phyloP scores from a whole-genome alignment of 805 yeast genomes.

The Starmerella stigmatis region DNA sequence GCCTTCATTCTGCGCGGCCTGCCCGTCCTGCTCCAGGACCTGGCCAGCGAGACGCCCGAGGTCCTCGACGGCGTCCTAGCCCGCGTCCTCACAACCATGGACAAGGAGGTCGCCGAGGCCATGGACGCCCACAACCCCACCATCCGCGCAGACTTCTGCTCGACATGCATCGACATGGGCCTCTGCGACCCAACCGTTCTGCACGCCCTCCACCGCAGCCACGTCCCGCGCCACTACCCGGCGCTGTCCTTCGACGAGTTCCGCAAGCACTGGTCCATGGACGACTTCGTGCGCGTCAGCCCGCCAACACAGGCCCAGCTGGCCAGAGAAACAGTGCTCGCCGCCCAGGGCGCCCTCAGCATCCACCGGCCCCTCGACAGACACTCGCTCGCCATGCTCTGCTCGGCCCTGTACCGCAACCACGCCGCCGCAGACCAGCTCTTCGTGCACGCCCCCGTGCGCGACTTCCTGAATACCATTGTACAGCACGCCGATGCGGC shows the following conservation, averaged over 20 bases:
- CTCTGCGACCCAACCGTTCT: constrained; percentile 24
- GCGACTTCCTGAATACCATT: constrained; percentile 36
- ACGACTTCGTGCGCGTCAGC: background rate
- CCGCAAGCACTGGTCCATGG: background rate
- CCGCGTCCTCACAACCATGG: constrained; percentile 25
- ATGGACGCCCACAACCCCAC: constrained; percentile 19
- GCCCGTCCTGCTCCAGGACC: constrained; percentile 37
- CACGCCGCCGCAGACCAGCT: constrained; percentile 36
- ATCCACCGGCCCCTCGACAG: constrained; percentile 2
- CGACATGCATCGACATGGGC: constrained; percentile 21
- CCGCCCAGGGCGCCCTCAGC: constrained; percentile 9
- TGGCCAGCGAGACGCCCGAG: constrained; percentile 27
- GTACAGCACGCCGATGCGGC: constrained; percentile 33
- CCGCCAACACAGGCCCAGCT: constrained; percentile 15
- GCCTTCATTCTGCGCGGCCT: constrained; percentile 38
- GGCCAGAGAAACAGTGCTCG: constrained; percentile 9
- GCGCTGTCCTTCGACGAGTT: constrained; percentile 1
- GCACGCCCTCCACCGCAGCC: constrained; percentile 20
- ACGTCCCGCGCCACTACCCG: constrained; percentile 12
- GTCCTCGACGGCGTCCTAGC: constrained; percentile 31
- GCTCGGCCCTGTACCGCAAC: constrained; percentile 42
- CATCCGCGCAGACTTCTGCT: constrained; percentile 17
- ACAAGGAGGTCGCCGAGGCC: constrained; percentile 21
- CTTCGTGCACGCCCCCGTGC: constrained; percentile 39
- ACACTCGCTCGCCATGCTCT: constrained; percentile 27